Base-by-base conservation (phyloP, 345 rosid species). In the Pistacia atlantica region DNA sequence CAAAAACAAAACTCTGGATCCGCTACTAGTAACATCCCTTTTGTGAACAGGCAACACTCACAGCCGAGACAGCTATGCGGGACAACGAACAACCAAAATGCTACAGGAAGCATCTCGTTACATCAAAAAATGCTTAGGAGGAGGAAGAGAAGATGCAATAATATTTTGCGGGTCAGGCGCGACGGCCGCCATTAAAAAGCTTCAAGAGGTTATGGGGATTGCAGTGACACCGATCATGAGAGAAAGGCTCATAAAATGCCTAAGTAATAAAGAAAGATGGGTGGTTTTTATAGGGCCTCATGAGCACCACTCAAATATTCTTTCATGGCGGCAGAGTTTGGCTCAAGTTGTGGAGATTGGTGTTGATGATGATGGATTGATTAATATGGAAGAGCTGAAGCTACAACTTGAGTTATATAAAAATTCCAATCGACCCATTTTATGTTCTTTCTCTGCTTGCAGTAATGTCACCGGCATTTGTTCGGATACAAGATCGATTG, bases 271-370 rank as follows among this genome's bases (percentile, higher is more conserved):
- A 55, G 82, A 87, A 54, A 84, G 92, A 51, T 90, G 90, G 93
- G 79, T 87, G 0, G 93, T 88, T 3, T 87, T 90, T 42, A 76
- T 88, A 0, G 93, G 93, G 2, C 93, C 93, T 0, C 83, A 84
- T 12, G 93, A 90, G 81, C 93, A 90, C 77, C 94, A 90, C 63
- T 90, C 92, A 0, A 90, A 90, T 77, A 68, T 90, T 51, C 87
- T 90, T 51, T 85, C 92, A 0, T 90, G 94, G 94, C 61, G 94
- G 42, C 42, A 55, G 89, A 85, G 91, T 80, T 67, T 88, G 0
- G 91, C 90, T 1, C 81, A 90, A 76, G 93, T 90, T 4, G 52
- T 90, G 1, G 89, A 90, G 80, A 82, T 90, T 49, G 85, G 86
- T 48, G 42, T 4, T 38, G 42, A 38, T 38, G 42, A 38, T 38